phyloP scores from a whole-genome alignment of 441 rosid species.

The Erodium trifolium region DNA sequence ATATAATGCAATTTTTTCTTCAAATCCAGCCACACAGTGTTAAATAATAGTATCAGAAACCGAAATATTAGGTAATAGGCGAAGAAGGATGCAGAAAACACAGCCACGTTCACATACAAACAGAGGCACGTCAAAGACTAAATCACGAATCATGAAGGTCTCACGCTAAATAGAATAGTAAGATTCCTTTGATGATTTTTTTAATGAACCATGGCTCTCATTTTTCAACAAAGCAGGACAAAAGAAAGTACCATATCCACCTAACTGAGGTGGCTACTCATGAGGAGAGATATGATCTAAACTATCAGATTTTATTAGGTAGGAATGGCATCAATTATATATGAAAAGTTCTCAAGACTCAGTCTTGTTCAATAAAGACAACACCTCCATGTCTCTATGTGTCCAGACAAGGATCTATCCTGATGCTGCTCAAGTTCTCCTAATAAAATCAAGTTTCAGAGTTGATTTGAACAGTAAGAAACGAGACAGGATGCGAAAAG shows the following conservation, averaged over 20 bases:
- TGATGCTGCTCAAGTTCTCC: conserved; percentile 1
- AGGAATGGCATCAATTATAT: conserved; percentile 18
- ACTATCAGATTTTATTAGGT: conserved; percentile 22
- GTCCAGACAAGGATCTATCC: conserved; percentile 26
- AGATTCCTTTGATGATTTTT: conserved; percentile 1
- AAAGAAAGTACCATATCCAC: conserved; percentile 22
- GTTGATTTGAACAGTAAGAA: conserved; percentile 5
- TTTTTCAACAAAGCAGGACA: conserved; percentile 25
- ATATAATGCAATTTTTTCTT: background rate
- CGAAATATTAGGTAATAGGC: background rate
- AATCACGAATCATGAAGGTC: background rate
- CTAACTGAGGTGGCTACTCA: conserved; percentile 19
- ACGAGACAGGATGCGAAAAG: conserved; percentile 21
- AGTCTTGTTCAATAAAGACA: conserved; percentile 18
- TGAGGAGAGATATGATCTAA: conserved; percentile 14
- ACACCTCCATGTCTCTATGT: conserved; percentile 24
- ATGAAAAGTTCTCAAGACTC: conserved; percentile 7
- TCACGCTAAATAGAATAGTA: conserved; percentile 1
- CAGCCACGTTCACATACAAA: conserved; percentile 7
- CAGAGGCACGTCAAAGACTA: conserved; percentile 6
- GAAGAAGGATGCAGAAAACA: background rate
- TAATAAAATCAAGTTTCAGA: conserved; percentile 12
- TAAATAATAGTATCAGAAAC: background rate
- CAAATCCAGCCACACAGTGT: background rate
- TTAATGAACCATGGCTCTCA: background rate